Percentiles rank a stretch among this genome's conserved stretches.
Evolutionary conservation across 1,284 basidiomycete species (phyloP).

Genomic region (Ustilago trichophora): DNA sequence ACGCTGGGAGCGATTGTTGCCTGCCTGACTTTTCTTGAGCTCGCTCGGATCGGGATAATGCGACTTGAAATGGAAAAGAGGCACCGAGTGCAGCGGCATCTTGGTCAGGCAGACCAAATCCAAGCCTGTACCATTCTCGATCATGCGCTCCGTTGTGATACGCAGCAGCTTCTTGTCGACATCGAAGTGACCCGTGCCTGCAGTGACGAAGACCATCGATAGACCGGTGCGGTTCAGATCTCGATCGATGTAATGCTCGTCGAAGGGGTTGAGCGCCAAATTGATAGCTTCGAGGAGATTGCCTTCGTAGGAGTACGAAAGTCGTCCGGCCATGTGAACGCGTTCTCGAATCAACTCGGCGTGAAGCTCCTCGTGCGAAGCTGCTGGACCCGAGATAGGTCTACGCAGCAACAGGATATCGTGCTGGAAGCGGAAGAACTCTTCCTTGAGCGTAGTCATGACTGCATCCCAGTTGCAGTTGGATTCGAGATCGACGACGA

Average conservation of each 20-base stretch:
- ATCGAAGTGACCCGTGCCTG: constrained; percentile 91
- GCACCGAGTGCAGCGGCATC: constrained; percentile 85
- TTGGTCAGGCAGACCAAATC: constrained; percentile 91
- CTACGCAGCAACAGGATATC: constrained; percentile 60
- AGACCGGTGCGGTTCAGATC: constrained; percentile 91
- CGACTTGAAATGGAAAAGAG: constrained; percentile 66
- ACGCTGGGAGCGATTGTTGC: constrained; percentile 14
- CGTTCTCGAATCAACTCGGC: constrained; percentile 55
- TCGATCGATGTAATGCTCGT: constrained; percentile 94
- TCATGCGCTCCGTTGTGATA: constrained; percentile 91
- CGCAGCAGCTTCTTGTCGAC: constrained; percentile 90
- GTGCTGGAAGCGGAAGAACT: constrained; percentile 66
- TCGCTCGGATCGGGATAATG: constrained; percentile 44
- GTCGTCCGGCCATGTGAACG: constrained; percentile 70
- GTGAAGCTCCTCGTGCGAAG: constrained; percentile 50
- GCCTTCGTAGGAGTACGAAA: constrained; percentile 90
- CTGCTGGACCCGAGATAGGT: constrained; percentile 51
- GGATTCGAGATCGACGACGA: constrained; percentile 91
- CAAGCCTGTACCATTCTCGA: constrained; percentile 90
- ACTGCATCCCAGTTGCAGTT: constrained; percentile 86
- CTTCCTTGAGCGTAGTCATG: constrained; percentile 84
- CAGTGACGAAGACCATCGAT: constrained; percentile 85
- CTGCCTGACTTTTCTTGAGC: constrained; percentile 20
- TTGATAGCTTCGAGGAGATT: constrained; percentile 94
- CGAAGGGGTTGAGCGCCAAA: constrained; percentile 88